Base-by-base conservation (phyloP, 441 rosid genomes). In the Erysimum cheiri region DNA sequence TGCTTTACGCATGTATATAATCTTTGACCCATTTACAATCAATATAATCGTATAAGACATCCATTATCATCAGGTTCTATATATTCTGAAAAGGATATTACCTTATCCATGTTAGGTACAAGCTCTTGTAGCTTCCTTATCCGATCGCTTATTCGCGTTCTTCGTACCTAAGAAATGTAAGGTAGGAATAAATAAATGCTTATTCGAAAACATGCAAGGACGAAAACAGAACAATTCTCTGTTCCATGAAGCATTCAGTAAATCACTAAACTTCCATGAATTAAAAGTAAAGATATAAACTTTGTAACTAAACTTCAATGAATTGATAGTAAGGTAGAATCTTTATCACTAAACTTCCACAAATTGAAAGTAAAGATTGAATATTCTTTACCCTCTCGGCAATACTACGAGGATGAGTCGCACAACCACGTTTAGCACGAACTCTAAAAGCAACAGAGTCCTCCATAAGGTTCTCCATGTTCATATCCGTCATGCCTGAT, bases 371-470 rank as follows among this genome's bases (percentile, higher is more conserved):
- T 19, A 65, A 9, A 37, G 5, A 61, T 29, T 48, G 46, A 65
- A 26, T 39, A 2, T 9, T 13, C 22, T 7, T 1, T 48, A 86
- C 97, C 84, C 97, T 84, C 75, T 91, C 97, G 4, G 93, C 97
- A 79, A 91, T 91, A 71, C 97, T 91, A 53, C 97, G 85, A 70
- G 97, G 97, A 82, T 88, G 97, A n/a, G 95, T 91, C 7, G 97
- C 97, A 64, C 79, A 91, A 3, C 97, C 97, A 11, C 97, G 90
- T 80, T 91, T 91, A 1, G 93, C 95, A 32, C 95, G 87, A 67
- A 87, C 83, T 70, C 84, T 75, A 61, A 84, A 87, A 69, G 91
- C 82, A 61, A 83, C 88, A 0, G 97, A 87, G 77, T 85, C 94
- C 78, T 90, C 94, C 69, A 86, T 69, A 59, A 86, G 79, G 71